Evolutionary conservation across 2,329 filamentous ascomycete species (phyloP).

Genomic region (Pseudonectria buxi): DNA sequence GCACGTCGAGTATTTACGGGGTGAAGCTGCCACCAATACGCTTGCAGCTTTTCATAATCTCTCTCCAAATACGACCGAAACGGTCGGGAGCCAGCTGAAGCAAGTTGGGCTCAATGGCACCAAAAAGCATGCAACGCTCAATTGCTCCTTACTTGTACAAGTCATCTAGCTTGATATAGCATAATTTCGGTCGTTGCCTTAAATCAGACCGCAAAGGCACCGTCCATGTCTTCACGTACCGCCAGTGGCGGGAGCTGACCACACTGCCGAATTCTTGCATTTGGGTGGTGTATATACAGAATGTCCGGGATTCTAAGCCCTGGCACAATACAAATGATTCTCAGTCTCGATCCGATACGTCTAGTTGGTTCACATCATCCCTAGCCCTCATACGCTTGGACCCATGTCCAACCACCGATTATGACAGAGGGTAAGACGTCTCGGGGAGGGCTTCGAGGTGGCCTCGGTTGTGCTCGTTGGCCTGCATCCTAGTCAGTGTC

Average conservation of each 20-base stretch:
- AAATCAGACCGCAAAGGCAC: too few relatives aligned
- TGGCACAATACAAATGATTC: conserved; percentile 9
- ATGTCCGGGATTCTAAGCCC: conserved; percentile 6
- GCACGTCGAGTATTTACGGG: conserved; percentile 14
- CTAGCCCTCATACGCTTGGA: conserved; percentile 5
- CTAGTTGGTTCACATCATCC: conserved; percentile 7
- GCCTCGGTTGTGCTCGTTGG: conserved; percentile 80
- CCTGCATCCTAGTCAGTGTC: conserved; percentile 44
- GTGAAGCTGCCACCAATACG: too few relatives aligned
- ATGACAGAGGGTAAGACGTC: conserved; percentile 73
- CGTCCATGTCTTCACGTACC: too few relatives aligned
- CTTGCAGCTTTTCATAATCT: conserved; percentile 6
- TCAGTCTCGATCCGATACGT: conserved; percentile 5
- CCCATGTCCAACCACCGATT: conserved; percentile 15
- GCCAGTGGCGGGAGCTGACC: too few relatives aligned
- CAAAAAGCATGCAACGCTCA: too few relatives aligned
- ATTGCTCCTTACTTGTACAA: too few relatives aligned
- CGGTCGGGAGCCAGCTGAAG: too few relatives aligned
- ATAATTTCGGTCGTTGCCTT: too few relatives aligned
- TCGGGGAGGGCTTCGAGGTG: conserved; percentile 75
- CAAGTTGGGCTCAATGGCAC: too few relatives aligned
- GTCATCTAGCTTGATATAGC: too few relatives aligned
- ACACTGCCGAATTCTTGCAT: conserved; percentile 16
- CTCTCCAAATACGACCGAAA: too few relatives aligned
- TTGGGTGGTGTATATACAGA: conserved; percentile 20